These are phyloP conservation scores for Pichia sp. DNA, from an alignment of 1,139 yeast genomes.

Conservation along the genomic window DNA sequence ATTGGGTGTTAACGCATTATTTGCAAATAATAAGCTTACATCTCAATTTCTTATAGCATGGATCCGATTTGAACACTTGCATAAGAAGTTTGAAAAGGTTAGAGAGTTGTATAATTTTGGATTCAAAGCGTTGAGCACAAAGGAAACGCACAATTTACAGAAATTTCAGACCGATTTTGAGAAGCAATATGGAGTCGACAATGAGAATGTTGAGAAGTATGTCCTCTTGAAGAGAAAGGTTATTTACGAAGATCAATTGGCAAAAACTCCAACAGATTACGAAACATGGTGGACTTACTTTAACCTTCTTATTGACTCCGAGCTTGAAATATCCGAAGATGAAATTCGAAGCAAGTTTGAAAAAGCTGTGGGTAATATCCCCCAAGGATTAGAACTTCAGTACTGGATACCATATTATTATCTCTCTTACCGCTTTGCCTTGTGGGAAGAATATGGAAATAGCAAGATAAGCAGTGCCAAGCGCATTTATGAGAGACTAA, in stretches of 20 bases:
- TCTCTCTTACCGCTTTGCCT: slow-evolving; percentile 65
- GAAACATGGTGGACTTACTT: slow-evolving; percentile 82
- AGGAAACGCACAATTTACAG: slow-evolving; percentile 40
- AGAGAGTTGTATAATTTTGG: slow-evolving; percentile 57
- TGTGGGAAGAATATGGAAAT: slow-evolving; percentile 54
- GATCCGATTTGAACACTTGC: slow-evolving; percentile 70
- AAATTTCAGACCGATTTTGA: slow-evolving; percentile 56
- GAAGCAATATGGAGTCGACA: slow-evolving; percentile 53
- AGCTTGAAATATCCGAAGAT: slow-evolving; percentile 24
- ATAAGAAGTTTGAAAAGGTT: slow-evolving; percentile 62
- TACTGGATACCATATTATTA: slow-evolving; percentile 67
- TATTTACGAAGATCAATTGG: slow-evolving; percentile 49
- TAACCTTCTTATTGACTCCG: slow-evolving; percentile 39
- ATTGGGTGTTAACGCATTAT: slow-evolving; percentile 55
- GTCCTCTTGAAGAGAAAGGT: slow-evolving; percentile 51
- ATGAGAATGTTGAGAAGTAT: slow-evolving; percentile 48
- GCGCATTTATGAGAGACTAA: slow-evolving; percentile 45
- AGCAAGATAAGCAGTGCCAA: slow-evolving; percentile 47
- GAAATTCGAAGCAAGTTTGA: slow-evolving; percentile 40
- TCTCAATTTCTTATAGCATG: slow-evolving; percentile 47
- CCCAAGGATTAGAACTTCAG: slow-evolving; percentile 40
- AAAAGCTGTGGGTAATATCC: slow-evolving; percentile 10
- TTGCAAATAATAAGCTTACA: slow-evolving; percentile 31
- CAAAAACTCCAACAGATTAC: slow-evolving; percentile 50
- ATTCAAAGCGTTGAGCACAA: slow-evolving; percentile 40